A percentile compares a stretch with the other conserved stretches of the same genome.
These are phyloP conservation scores for Zygosaccharomyces gambellarensis DNA, from an alignment of 805 yeast genomes.

Conservation along the genomic window DNA sequence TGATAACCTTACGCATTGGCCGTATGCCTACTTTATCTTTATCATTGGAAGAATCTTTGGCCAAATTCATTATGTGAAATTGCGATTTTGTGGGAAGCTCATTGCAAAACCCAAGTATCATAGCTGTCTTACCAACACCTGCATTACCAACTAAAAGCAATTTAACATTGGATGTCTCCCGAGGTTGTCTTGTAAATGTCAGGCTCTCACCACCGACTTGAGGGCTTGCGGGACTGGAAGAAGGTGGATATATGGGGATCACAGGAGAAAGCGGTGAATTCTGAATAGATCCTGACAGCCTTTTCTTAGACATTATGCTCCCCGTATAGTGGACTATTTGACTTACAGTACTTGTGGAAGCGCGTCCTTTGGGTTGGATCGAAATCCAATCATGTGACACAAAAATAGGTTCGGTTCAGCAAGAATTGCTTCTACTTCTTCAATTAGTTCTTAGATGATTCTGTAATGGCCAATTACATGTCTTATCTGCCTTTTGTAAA, in stretches of 20 bases:
- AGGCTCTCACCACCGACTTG: constrained; percentile 3
- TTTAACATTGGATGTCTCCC: constrained; percentile 31
- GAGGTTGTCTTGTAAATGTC: neutral
- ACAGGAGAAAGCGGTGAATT: constrained; percentile 16
- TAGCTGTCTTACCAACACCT: constrained; percentile 47
- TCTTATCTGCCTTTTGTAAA: too few species aligned
- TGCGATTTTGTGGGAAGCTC: constrained; percentile 30
- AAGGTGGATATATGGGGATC: constrained; percentile 14
- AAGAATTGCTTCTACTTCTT: neutral
- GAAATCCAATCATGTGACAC: constrained; percentile 1
- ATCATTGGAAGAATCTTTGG: constrained; percentile 4
- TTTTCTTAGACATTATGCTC: constrained; percentile 9
- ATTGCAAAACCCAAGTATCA: constrained; percentile 41
- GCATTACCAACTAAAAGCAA: constrained; percentile 42
- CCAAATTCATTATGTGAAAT: constrained; percentile 10
- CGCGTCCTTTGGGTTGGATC: constrained; percentile 1
- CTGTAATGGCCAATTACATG: too few species aligned
- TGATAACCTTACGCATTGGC: constrained; percentile 8
- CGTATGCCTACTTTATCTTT: neutral
- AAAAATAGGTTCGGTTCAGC: neutral
- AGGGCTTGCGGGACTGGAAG: constrained; percentile 12
- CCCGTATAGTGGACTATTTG: neutral
- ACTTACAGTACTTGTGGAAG: neutral
- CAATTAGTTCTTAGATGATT: neutral
- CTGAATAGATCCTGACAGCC: constrained; percentile 15